Conservation (phyloP, 2,329 filamentous ascomycete species). For the Trichoderma sp. region DNA sequence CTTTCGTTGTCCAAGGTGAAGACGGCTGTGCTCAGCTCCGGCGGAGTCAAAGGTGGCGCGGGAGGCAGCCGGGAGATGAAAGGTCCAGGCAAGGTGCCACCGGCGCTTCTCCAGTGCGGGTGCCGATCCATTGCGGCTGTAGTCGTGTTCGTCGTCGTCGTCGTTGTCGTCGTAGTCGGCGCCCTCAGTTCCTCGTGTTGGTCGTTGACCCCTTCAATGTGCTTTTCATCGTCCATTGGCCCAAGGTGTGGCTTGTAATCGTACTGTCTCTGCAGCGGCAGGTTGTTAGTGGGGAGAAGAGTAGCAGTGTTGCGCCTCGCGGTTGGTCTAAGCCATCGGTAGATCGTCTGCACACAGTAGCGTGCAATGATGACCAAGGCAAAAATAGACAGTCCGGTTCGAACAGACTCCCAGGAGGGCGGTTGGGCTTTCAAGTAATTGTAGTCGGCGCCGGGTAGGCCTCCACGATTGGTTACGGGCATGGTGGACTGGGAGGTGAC, state of each 20-base stretch:
- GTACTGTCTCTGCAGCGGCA: constrained; percentile 26
- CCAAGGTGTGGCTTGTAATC: constrained; percentile 25
- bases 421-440: constrained; percentile 31
- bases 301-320: constrained; percentile 27
- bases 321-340: constrained; percentile 33
- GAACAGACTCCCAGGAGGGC: constrained; percentile 34
- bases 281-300: constrained; percentile 24
- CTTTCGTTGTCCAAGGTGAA: constrained; percentile 47
- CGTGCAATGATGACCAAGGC: constrained; percentile 39
- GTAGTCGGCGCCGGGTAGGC: constrained; percentile 33
- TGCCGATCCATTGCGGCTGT: constrained; percentile 29
- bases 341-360: constrained; percentile 31
- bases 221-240: constrained; percentile 34
- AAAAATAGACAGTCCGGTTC: constrained; percentile 37
- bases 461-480: constrained; percentile 37
- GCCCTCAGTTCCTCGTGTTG: not conserved
- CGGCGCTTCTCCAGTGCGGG: constrained; percentile 30
- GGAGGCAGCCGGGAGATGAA: constrained; percentile 44
- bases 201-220: constrained; percentile 22
- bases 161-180: constrained; percentile 1
- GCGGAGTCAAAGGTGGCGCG: constrained; percentile 52
- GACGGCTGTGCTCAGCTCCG: constrained; percentile 44
- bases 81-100: constrained; percentile 32
- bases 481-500: constrained; percentile 31
- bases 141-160: constrained; percentile 21